phyloP scores from a whole-genome alignment of 2,329 filamentous ascomycete species.

The Teratosphaeria nubilosa region DNA sequence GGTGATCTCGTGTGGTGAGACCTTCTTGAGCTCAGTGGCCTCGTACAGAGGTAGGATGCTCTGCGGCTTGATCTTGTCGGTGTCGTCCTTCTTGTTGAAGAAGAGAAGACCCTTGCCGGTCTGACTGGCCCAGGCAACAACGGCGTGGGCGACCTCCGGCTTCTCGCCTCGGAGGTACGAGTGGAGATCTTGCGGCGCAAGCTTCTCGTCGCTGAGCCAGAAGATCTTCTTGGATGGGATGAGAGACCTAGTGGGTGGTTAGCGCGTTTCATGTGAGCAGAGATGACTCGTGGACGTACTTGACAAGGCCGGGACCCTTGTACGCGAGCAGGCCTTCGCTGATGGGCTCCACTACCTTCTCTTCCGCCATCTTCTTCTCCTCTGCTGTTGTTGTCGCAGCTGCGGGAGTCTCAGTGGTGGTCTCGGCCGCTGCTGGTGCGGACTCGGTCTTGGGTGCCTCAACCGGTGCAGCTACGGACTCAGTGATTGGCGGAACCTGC shows the following conservation, averaged over 20 bases:
- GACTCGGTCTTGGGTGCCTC: not conserved
- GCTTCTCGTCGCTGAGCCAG: constrained; percentile 51
- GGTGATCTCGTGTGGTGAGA: constrained; percentile 71
- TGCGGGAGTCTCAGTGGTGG: constrained; percentile 30
- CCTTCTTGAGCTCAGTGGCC: constrained; percentile 61
- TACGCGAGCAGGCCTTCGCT: constrained; percentile 79
- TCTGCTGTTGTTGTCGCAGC: constrained; percentile 6
- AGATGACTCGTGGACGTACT: constrained; percentile 50
- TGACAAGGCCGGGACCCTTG: constrained; percentile 74
- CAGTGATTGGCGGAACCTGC: not conserved
- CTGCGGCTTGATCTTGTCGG: constrained; percentile 67
- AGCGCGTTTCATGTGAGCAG: constrained; percentile 4
- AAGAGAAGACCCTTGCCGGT: constrained; percentile 94
- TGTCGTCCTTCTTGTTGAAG: constrained; percentile 68
- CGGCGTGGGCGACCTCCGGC: constrained; percentile 64
- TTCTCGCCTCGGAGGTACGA: constrained; percentile 84
- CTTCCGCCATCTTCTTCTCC: constrained; percentile 25
- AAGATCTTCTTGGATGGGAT: constrained; percentile 90
- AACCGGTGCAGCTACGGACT: not conserved
- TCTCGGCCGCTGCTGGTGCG: not conserved
- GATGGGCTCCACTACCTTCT: constrained; percentile 52
- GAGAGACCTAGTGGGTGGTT: constrained; percentile 55
- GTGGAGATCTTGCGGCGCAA: constrained; percentile 63
- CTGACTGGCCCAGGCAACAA: constrained; percentile 80
- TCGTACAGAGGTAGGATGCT: constrained; percentile 59